phyloP scores from a whole-genome alignment of 345 rosid species.

The Psidium guajava region DNA sequence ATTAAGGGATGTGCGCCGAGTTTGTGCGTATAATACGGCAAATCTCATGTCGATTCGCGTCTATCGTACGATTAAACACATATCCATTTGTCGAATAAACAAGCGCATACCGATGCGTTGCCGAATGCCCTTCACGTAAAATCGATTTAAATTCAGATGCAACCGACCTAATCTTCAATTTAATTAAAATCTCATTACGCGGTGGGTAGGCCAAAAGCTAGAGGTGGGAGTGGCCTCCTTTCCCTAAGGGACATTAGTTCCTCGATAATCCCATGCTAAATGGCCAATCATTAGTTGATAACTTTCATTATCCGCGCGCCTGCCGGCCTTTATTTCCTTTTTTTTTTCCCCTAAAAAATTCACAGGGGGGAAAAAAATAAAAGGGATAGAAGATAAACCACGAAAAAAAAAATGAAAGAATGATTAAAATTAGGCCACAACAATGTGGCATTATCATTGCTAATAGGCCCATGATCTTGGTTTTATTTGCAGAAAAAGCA shows the following conservation, averaged over 20 bases:
- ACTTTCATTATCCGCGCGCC: neutral
- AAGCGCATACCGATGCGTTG: neutral
- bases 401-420: neutral
- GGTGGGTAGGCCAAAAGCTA: neutral
- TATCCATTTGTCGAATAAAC: neutral
- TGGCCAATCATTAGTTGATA: slow-evolving; percentile 13
- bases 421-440: slow-evolving; percentile 16
- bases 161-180: neutral
- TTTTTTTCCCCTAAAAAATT: neutral
- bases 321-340: neutral
- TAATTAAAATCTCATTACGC: neutral
- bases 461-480: neutral
- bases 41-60: neutral
- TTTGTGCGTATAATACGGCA: fast-evolving
- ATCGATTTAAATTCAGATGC: neutral
- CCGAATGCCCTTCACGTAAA: neutral
- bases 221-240: neutral
- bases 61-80: neutral
- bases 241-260: neutral
- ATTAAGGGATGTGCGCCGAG: neutral
- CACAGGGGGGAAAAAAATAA: neutral
- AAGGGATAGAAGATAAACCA: neutral
- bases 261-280: neutral
- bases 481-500: neutral
- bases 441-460: slow-evolving; percentile 31